Evolutionary conservation across 2,329 filamentous ascomycete species (phyloP).

Genomic region (Rhynchosporium agropyri): DNA sequence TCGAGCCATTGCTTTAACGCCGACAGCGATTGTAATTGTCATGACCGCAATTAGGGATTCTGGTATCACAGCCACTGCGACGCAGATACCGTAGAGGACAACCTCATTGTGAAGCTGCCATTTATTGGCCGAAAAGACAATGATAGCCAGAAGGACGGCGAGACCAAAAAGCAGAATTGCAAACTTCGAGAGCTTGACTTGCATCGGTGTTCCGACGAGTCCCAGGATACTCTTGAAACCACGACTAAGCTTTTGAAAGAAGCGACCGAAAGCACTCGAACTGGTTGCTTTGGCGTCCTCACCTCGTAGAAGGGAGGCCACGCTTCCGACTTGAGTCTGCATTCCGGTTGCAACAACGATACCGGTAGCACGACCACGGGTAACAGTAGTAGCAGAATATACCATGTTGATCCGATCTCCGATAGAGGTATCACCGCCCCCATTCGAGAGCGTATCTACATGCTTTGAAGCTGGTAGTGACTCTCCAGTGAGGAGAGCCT

Average conservation of each 20-base stretch:
- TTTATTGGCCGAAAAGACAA: conserved; percentile 62
- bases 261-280: conserved; percentile 50
- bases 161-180: conserved; percentile 78
- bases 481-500: conserved; percentile 74
- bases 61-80: conserved; percentile 66
- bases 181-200: conserved; percentile 83
- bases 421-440: conserved; percentile 56
- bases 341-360: conserved; percentile 73
- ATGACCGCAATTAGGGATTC: conserved; percentile 70
- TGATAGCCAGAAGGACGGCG: conserved; percentile 62
- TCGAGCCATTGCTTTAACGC: conserved; percentile 65
- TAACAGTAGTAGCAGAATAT: conserved; percentile 73
- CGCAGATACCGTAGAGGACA: conserved; percentile 62
- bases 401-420: conserved; percentile 72
- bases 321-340: conserved; percentile 74
- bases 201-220: conserved; percentile 77
- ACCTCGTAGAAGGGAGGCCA: conserved; percentile 69
- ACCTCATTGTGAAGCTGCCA: conserved; percentile 59
- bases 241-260: conserved; percentile 51
- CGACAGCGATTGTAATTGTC: conserved; percentile 71
- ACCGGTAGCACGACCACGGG: conserved; percentile 68
- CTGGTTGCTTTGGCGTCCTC: conserved; percentile 54
- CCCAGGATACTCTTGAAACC: conserved; percentile 58
- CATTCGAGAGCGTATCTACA: conserved; percentile 54
- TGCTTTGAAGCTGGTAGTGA: conserved; percentile 70